These are phyloP conservation scores for Puya raimondii DNA, from an alignment of 176 grass and related monocot genomes.

Conservation along the genomic window DNA sequence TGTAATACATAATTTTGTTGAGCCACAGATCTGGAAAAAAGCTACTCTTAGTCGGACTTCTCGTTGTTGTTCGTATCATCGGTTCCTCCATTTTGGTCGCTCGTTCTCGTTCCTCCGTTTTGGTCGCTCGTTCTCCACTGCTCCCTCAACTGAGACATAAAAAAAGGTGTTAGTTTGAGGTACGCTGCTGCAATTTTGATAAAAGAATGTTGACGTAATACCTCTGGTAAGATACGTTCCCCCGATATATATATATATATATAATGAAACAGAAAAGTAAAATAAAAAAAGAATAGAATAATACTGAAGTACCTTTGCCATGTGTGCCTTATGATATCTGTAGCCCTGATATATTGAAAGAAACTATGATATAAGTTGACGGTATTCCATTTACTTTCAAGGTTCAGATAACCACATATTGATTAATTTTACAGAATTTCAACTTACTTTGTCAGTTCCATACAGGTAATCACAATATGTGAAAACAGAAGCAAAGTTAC, in stretches of 20 bases:
- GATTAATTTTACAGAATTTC: background rate
- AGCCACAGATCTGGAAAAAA: background rate
- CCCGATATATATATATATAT: no score
- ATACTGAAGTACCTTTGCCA: constrained; percentile 52
- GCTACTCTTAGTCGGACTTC: constrained; percentile 30
- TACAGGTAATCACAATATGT: constrained; percentile 95
- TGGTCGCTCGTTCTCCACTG: constrained; percentile 15
- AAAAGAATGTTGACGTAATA: no score
- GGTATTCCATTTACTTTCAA: no score
- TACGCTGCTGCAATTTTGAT: no score
- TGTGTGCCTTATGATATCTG: constrained; percentile 66
- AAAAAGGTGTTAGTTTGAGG: background rate
- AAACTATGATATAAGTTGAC: background rate
- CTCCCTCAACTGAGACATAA: constrained; percentile 45
- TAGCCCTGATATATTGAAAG: constrained; percentile 67
- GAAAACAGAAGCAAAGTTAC: constrained; percentile 92
- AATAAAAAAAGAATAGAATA: background rate
- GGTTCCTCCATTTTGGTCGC: constrained; percentile 21
- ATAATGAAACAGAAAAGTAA: background rate
- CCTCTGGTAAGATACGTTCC: no score
- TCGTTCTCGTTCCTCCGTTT: constrained; percentile 28
- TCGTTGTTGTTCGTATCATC: background rate
- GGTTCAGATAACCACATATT: background rate
- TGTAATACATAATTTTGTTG: background rate
- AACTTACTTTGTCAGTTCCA: constrained; percentile 75